A percentile compares a stretch with the other conserved stretches of the same genome.
phyloP scores from a whole-genome alignment of 2,329 filamentous ascomycete species.

The Spiromastix sp. region DNA sequence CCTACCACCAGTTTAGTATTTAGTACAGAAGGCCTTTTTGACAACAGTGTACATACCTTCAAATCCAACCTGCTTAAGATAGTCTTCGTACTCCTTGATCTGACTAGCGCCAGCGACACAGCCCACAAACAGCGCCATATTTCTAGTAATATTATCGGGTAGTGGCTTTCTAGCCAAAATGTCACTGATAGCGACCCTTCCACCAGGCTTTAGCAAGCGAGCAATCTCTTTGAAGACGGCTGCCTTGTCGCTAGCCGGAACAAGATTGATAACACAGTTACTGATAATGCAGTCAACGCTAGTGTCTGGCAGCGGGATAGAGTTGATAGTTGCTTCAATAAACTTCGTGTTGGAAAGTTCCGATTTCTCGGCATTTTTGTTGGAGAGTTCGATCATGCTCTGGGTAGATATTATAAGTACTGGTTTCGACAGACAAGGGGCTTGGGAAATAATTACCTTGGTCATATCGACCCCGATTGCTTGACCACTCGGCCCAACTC shows the following conservation, averaged over 20 bases:
- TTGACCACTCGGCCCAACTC: constrained; percentile 38
- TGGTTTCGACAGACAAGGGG: neutral
- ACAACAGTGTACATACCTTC: constrained; percentile 23
- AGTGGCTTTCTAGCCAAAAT: constrained; percentile 45
- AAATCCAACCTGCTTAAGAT: constrained; percentile 43
- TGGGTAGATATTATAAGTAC: constrained; percentile 17
- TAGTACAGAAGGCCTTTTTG: neutral
- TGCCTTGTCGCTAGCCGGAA: constrained; percentile 43
- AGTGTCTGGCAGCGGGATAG: constrained; percentile 33
- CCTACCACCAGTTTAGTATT: constrained; percentile 18
- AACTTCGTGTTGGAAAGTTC: constrained; percentile 40
- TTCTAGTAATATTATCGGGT: constrained; percentile 36
- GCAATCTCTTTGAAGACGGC: constrained; percentile 48
- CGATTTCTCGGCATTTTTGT: constrained; percentile 33
- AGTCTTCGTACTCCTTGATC: constrained; percentile 42
- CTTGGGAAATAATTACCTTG: constrained; percentile 28
- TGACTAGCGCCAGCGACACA: constrained; percentile 50
- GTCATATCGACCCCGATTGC: constrained; percentile 53
- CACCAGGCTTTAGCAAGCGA: constrained; percentile 47
- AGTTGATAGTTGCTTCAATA: constrained; percentile 42
- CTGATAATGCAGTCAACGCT: constrained; percentile 50
- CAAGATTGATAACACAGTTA: constrained; percentile 55
- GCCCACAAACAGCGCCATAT: constrained; percentile 47
- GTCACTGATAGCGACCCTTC: constrained; percentile 50
- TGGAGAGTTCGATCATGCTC: constrained; percentile 47